These are phyloP conservation scores for Trichoderma lentiforme DNA, from an alignment of 2,329 filamentous ascomycete species.

Conservation along the genomic window DNA sequence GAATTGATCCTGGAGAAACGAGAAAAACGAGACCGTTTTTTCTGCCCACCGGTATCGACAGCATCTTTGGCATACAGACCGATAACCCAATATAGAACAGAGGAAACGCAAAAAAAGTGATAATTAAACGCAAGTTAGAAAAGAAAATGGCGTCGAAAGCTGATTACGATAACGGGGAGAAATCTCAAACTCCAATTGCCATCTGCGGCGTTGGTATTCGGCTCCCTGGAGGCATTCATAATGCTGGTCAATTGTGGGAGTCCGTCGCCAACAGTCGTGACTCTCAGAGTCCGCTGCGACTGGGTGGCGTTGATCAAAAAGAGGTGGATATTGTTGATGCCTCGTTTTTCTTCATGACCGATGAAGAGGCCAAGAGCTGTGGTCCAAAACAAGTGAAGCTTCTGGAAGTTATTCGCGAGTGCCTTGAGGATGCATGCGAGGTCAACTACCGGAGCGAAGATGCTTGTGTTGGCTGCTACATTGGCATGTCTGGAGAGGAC, in stretches of 20 bases:
- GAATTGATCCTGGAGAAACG: not conserved
- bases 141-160: slow-evolving; percentile 7
- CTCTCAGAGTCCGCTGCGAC: slow-evolving; percentile 24
- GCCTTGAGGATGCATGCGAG: slow-evolving; percentile 26
- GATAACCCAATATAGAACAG: not conserved
- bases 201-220: slow-evolving; percentile 32
- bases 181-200: slow-evolving; percentile 26
- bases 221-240: slow-evolving; percentile 30
- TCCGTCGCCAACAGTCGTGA: slow-evolving; percentile 27
- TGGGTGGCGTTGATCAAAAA: slow-evolving; percentile 13
- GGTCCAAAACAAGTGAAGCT: slow-evolving; percentile 30
- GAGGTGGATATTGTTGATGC: slow-evolving; percentile 28
- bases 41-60: not conserved
- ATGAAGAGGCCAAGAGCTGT: slow-evolving; percentile 26
- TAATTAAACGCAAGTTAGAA: not conserved
- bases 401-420: slow-evolving; percentile 27
- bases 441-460: slow-evolving; percentile 27
- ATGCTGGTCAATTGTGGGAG: slow-evolving; percentile 29
- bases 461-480: slow-evolving; percentile 28
- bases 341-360: slow-evolving; percentile 31
- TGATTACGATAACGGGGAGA: not conserved
- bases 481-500: slow-evolving; percentile 29
- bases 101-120: not conserved
- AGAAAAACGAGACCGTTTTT: not conserved
- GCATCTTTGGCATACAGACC: not conserved